phyloP scores from a whole-genome alignment of 208 protist genomes.

The Blastocrithidia nonstop region DNA sequence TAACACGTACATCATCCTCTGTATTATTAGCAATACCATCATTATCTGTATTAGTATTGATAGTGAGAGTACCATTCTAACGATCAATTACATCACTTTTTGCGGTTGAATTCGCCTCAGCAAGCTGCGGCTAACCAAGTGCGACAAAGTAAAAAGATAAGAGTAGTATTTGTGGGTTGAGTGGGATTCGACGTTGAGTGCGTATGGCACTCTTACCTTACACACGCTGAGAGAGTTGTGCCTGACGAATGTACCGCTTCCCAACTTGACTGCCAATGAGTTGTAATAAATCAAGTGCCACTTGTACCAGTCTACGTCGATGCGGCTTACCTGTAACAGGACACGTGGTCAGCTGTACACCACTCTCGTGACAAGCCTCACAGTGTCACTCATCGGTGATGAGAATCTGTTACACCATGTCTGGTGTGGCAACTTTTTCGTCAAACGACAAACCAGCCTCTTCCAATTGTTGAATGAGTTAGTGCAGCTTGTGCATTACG shows the following conservation, averaged over 20 bases:
- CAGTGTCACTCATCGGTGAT: slow-evolving; percentile 59
- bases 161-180: slow-evolving; percentile 61
- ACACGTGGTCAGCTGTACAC: slow-evolving; percentile 16
- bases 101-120: not conserved
- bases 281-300: slow-evolving; percentile 43
- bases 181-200: slow-evolving; percentile 30
- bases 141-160: slow-evolving; percentile 55
- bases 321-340: slow-evolving; percentile 38
- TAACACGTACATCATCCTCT: too few species aligned
- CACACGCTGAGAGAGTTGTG: slow-evolving; percentile 26
- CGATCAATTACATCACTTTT: not conserved
- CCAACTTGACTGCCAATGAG: slow-evolving; percentile 33
- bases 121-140: not conserved
- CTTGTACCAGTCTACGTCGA: slow-evolving; percentile 35
- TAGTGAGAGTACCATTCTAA: not conserved
- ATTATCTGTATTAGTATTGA: not conserved
- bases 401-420: slow-evolving; percentile 50
- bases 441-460: slow-evolving; percentile 36
- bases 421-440: slow-evolving; percentile 8
- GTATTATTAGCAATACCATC: too few species aligned
- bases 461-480: too few species aligned
- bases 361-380: slow-evolving; percentile 18
- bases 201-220: slow-evolving; percentile 41
- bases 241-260: slow-evolving; percentile 26
- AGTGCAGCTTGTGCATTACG: too few species aligned